Conservation (phyloP, 2,329 filamentous ascomycete species). For the Neodidymelliopsis sp. region DNA sequence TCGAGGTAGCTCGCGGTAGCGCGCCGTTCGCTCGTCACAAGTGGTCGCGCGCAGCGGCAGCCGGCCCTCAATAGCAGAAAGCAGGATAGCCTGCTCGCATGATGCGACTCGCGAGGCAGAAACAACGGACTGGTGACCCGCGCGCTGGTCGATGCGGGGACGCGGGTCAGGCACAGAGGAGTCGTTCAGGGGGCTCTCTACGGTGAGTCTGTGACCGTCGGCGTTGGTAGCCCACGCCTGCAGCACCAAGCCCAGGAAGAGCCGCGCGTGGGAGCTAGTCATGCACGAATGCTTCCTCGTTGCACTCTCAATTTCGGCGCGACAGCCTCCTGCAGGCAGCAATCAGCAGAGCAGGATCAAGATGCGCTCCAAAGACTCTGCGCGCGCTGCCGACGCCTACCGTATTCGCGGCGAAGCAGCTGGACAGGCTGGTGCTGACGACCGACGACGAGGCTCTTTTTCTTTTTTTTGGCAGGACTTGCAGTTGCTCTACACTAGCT, state of each 20-base stretch:
- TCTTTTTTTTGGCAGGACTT: conserved; percentile 11
- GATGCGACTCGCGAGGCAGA: conserved; percentile 28
- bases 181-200: conserved; percentile 23
- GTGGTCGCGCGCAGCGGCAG: conserved; percentile 18
- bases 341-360: background rate
- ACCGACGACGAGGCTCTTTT: conserved; percentile 5
- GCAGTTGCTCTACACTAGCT: conserved; percentile 9
- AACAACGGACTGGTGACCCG: conserved; percentile 26
- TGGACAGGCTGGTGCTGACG: conserved; percentile 6
- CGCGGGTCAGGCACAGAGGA: conserved; percentile 7
- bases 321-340: conserved; percentile 6
- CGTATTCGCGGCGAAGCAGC: background rate
- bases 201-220: no score
- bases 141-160: conserved; percentile 25
- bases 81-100: conserved; percentile 26
- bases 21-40: background rate
- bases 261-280: conserved; percentile 24
- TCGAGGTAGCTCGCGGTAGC: background rate
- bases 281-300: conserved; percentile 8
- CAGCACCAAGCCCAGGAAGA: conserved; percentile 25
- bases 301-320: conserved; percentile 15
- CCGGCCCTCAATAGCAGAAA: conserved; percentile 14
- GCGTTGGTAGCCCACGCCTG: conserved; percentile 22
- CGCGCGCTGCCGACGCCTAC: background rate
- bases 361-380: background rate